Conservation (phyloP, 164 flowering plant genomes). For the Tetracentron sinense region DNA sequence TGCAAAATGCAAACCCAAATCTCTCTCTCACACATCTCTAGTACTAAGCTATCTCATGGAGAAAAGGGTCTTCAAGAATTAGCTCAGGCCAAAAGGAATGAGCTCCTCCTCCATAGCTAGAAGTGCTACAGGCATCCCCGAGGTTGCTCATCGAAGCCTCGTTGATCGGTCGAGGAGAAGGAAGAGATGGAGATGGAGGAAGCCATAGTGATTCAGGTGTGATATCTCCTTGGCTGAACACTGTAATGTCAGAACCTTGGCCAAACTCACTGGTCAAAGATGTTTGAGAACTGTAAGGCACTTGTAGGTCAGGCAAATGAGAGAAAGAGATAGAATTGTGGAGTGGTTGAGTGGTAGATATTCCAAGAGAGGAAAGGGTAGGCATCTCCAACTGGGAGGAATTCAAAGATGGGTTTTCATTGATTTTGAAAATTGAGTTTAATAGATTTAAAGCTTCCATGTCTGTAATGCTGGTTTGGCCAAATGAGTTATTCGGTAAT, state of each 20-base stretch:
- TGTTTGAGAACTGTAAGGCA: constrained; percentile 17
- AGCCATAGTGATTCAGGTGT: constrained; percentile 10
- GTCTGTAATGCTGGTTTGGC: not conserved
- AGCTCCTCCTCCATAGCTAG: constrained; percentile 30
- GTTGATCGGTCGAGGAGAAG: constrained; percentile 13
- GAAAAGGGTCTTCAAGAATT: constrained; percentile 33
- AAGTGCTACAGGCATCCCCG: constrained; percentile 25
- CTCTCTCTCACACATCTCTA: not conserved
- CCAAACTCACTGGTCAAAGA: constrained; percentile 7
- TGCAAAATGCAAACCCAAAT: not conserved
- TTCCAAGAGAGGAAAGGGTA: not conserved
- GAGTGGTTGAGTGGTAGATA: not conserved
- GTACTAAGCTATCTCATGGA: constrained; percentile 31
- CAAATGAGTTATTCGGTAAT: not conserved
- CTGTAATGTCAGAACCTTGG: not conserved
- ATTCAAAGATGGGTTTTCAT: not conserved
- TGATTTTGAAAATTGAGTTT: not conserved
- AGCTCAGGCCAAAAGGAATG: constrained; percentile 35
- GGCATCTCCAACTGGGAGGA: not conserved
- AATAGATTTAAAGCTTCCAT: not conserved
- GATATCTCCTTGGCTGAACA: not conserved
- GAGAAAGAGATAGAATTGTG: constrained; percentile 17
- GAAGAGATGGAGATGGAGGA: constrained; percentile 15
- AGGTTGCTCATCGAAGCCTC: constrained; percentile 3
- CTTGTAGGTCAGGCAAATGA: constrained; percentile 27